Percentiles rank a stretch among this genome's conserved stretches.
phyloP scores from a whole-genome alignment of 257 asterid genomes.

The Perilla frutescens region DNA sequence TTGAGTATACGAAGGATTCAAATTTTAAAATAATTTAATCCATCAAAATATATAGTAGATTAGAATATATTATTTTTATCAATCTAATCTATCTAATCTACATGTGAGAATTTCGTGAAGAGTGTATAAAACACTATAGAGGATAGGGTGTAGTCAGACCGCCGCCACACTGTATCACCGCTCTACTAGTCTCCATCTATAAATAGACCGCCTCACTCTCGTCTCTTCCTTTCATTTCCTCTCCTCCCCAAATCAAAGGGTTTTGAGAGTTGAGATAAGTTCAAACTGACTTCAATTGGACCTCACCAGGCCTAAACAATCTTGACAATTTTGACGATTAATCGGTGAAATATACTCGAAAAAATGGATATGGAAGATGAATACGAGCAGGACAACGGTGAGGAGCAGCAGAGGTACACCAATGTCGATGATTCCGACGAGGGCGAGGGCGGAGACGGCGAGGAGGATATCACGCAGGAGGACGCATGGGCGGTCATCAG shows the following conservation, averaged over 20 bases:
- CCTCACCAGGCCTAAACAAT: background rate
- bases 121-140: too few relatives aligned
- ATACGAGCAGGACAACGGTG: slow-evolving; percentile 34
- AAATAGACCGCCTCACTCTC: background rate
- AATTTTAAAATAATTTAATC: too few relatives aligned
- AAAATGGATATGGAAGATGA: slow-evolving; percentile 75
- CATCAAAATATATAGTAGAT: too few relatives aligned
- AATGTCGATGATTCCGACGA: slow-evolving; percentile 57
- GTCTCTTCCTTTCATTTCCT: background rate
- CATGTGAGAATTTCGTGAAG: too few relatives aligned
- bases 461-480: slow-evolving; percentile 92
- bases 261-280: background rate
- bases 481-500: slow-evolving; percentile 99
- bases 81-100: too few relatives aligned
- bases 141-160: background rate
- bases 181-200: slow-evolving; percentile 15
- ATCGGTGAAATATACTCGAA: background rate
- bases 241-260: slow-evolving; percentile 31
- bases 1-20: too few relatives aligned
- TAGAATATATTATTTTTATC: too few relatives aligned
- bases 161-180: slow-evolving; percentile 28
- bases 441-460: slow-evolving; percentile 38
- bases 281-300: slow-evolving; percentile 29
- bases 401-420: slow-evolving; percentile 50
- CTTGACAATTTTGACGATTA: background rate